Conservation (phyloP, 139 green algal genomes). For the Volvox africanus region DNA sequence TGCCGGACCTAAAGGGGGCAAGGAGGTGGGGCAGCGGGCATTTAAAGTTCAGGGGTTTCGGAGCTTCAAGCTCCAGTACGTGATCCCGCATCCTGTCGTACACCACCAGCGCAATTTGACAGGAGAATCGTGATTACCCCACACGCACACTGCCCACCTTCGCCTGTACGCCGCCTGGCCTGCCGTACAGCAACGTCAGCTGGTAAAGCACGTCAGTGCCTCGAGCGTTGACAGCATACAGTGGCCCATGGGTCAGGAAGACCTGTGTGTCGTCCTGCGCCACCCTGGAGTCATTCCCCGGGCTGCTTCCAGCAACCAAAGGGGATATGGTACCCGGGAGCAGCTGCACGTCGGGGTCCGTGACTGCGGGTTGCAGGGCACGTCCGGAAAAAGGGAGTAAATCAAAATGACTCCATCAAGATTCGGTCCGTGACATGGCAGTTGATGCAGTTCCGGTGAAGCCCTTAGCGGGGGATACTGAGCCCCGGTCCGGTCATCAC, state of each 20-base stretch:
- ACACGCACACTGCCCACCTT: neutral
- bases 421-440: no score
- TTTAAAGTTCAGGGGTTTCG: neutral
- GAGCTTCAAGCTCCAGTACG: no score
- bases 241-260: slow-evolving; percentile 17
- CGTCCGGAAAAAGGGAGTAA: neutral
- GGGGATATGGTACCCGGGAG: neutral
- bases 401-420: neutral
- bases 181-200: slow-evolving; percentile 34
- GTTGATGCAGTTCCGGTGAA: no score
- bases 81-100: no score
- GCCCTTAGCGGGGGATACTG: no score
- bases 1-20: neutral
- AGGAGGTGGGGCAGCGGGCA: no score
- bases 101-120: no score
- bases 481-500: no score
- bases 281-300: neutral
- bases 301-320: neutral
- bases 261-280: neutral
- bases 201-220: neutral
- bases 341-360: slow-evolving; percentile 22
- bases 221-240: slow-evolving; percentile 14
- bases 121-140: no score
- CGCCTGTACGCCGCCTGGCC: neutral
- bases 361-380: neutral